phyloP scores from a whole-genome alignment of 768 basidiomycete species.

The Boletus speciosus region DNA sequence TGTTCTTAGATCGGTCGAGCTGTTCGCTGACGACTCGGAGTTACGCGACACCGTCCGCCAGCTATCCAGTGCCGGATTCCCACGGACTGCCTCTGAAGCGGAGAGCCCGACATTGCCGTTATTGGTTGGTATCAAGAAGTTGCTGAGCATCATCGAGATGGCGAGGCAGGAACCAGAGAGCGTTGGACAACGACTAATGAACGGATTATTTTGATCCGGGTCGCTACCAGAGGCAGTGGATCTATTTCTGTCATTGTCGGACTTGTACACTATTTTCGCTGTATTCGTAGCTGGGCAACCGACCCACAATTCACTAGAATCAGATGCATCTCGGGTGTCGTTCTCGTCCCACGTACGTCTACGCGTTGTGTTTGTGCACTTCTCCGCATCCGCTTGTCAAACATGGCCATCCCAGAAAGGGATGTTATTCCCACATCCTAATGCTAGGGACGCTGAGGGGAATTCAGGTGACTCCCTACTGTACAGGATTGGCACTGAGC shows the following conservation, averaged over 20 bases:
- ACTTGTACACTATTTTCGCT: constrained; percentile 3
- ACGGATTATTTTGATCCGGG: constrained; percentile 47
- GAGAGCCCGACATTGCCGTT: constrained; percentile 46
- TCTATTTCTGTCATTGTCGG: constrained; percentile 7
- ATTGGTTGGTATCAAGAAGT: constrained; percentile 90
- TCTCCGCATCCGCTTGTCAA: neutral
- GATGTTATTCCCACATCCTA: constrained; percentile 21
- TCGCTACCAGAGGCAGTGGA: neutral
- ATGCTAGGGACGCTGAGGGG: constrained; percentile 8
- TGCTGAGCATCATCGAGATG: constrained; percentile 92
- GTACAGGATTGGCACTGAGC: constrained; percentile 1
- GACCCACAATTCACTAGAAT: neutral
- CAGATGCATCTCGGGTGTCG: no score
- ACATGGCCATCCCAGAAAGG: constrained; percentile 16
- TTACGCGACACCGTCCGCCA: constrained; percentile 56
- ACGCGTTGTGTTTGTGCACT: neutral
- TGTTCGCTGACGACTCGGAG: constrained; percentile 60
- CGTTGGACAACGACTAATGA: constrained; percentile 66
- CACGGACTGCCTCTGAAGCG: constrained; percentile 36
- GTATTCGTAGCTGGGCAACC: neutral
- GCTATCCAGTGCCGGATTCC: constrained; percentile 72
- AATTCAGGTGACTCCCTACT: constrained; percentile 1
- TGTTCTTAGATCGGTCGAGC: constrained; percentile 73
- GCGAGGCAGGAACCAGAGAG: constrained; percentile 91
- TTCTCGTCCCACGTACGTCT: neutral